Percentiles rank a stretch among this genome's conserved stretches.
phyloP scores from a whole-genome alignment of 2,329 filamentous ascomycete species.

The Akanthomyces uredinophilus region DNA sequence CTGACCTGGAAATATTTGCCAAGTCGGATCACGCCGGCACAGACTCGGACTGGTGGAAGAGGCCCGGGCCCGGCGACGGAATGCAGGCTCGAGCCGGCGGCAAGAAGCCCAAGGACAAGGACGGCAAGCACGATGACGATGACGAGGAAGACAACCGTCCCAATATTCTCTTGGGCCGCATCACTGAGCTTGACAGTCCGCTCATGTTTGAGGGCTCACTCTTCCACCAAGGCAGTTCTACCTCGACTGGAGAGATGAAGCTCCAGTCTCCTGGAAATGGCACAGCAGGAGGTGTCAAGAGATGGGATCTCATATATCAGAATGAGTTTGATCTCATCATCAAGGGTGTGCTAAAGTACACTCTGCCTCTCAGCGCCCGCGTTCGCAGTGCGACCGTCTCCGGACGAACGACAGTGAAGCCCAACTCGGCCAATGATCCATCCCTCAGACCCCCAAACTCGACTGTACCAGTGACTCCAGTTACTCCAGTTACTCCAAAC shows the following conservation, averaged over 20 bases:
- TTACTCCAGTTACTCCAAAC: not conserved
- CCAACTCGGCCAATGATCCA: conserved; percentile 56
- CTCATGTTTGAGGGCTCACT: conserved; percentile 87
- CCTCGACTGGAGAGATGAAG: conserved; percentile 77
- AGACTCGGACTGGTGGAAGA: conserved; percentile 55
- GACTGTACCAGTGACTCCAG: conserved; percentile 39
- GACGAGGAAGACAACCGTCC: conserved; percentile 52
- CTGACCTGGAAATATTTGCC: conserved; percentile 90
- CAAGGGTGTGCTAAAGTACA: conserved; percentile 84
- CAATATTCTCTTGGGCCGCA: conserved; percentile 87
- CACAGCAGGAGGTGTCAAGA: conserved; percentile 76
- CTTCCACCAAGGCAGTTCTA: conserved; percentile 66
- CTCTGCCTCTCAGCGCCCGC: conserved; percentile 55
- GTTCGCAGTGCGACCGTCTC: conserved; percentile 56
- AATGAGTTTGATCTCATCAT: conserved; percentile 93
- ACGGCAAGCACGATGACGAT: conserved; percentile 43
- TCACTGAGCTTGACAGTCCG: conserved; percentile 80
- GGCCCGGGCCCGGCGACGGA: not conserved
- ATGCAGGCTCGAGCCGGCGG: conserved; percentile 15
- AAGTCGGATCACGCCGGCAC: conserved; percentile 85
- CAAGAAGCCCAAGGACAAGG: conserved; percentile 27
- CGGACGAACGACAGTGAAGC: conserved; percentile 55
- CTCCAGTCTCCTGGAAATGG: conserved; percentile 80
- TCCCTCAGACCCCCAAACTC: conserved; percentile 68
- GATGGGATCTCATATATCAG: conserved; percentile 86